These are phyloP conservation scores for Citrus unshiu DNA, from an alignment of 345 rosid genomes.

Conservation along the genomic window DNA sequence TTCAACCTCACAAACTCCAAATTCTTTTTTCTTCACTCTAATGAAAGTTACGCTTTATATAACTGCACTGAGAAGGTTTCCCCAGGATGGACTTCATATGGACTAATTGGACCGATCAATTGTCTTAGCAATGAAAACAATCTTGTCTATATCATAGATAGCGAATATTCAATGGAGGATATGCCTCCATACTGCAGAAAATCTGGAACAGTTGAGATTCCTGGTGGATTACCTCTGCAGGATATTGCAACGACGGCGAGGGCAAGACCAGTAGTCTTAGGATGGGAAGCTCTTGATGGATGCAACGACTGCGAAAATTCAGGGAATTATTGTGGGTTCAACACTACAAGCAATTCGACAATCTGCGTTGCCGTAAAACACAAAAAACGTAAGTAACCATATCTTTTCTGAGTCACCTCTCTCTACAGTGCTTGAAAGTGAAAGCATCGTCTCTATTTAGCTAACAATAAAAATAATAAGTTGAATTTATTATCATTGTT, in stretches of 20 bases:
- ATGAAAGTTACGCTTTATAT: background rate
- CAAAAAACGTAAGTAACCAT: background rate
- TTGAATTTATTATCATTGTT: no score
- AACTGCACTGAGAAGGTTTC: background rate
- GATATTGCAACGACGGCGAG: no score
- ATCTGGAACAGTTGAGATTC: background rate
- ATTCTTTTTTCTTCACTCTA: background rate
- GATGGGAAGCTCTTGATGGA: background rate
- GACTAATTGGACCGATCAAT: background rate
- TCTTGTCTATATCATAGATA: background rate
- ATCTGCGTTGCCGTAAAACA: background rate
- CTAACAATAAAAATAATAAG: no score
- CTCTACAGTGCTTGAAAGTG: no score
- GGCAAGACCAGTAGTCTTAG: background rate
- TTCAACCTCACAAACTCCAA: background rate
- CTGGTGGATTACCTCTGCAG: no score
- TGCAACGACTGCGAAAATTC: background rate
- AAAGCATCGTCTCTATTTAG: no score
- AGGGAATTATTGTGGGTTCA: background rate
- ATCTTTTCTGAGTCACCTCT: no score
- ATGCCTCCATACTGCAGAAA: background rate
- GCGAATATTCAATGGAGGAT: rapidly evolving
- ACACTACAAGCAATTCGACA: background rate
- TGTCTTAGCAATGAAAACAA: background rate
- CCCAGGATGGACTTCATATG: no score